Evolutionary conservation across 139 green algal species (phyloP).

Genomic region (Cymbomonas tetramitiformis): DNA sequence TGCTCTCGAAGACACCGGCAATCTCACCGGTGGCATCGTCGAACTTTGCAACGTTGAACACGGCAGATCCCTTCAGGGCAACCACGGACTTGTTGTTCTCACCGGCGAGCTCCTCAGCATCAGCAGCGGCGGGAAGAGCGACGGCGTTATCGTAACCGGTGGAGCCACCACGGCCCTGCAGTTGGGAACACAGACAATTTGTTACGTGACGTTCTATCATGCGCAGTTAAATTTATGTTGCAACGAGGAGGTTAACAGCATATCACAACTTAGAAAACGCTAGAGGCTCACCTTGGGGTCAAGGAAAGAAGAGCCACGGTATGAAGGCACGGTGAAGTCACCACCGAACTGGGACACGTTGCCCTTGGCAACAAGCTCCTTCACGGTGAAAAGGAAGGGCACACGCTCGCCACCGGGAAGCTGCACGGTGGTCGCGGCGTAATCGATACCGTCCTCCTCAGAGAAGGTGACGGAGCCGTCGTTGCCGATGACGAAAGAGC

Average conservation of each 20-base stretch:
- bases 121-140: conserved; percentile 69
- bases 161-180: conserved; percentile 82
- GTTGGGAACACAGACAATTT: too few species aligned
- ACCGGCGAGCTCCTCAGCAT: conserved; percentile 75
- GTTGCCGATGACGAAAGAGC: conserved; percentile 60
- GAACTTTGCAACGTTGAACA: conserved; percentile 87
- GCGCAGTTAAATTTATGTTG: not conserved
- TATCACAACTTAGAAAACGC: not conserved
- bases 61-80: conserved; percentile 65
- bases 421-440: conserved; percentile 89
- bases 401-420: conserved; percentile 93
- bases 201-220: not conserved
- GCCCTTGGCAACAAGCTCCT: conserved; percentile 85
- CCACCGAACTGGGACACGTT: conserved; percentile 68
- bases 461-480: conserved; percentile 72
- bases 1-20: conserved; percentile 89
- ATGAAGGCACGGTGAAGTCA: conserved; percentile 93
- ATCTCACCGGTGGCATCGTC: conserved; percentile 81
- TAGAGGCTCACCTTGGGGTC: too few species aligned
- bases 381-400: conserved; percentile 97
- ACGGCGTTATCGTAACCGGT: conserved; percentile 92
- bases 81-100: conserved; percentile 86
- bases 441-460: conserved; percentile 97
- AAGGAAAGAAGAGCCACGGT: conserved; percentile 94
- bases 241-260: too few species aligned